Conservation (phyloP, 352 stramenopile species). For the Globisporangium solare region DNA sequence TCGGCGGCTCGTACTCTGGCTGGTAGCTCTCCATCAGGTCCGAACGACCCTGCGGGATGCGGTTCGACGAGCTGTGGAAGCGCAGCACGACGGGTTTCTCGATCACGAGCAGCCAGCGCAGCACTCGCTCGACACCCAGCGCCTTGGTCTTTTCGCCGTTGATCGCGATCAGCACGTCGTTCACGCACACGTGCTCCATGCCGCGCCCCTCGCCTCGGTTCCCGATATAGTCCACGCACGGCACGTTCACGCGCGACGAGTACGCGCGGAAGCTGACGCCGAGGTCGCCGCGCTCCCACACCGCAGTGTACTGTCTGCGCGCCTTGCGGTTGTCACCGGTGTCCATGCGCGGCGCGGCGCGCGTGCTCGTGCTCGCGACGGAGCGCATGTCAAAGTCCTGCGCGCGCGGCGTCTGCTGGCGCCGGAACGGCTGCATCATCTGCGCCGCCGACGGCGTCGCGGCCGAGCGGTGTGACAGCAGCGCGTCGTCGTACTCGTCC, state of each 20-base stretch:
- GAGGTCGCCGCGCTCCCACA: conserved; percentile 66
- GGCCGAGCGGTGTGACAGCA: conserved; percentile 12
- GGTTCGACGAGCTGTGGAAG: conserved; percentile 76
- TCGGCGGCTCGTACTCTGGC: conserved; percentile 27
- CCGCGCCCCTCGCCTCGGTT: conserved; percentile 49
- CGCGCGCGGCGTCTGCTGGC: conserved; percentile 9
- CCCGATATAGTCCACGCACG: conserved; percentile 67
- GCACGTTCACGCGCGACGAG: conserved; percentile 61
- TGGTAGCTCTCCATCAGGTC: conserved; percentile 15
- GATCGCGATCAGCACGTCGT: conserved; percentile 79
- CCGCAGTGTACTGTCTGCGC: conserved; percentile 66
- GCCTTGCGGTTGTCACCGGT: conserved; percentile 29
- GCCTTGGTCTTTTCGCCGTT: conserved; percentile 77
- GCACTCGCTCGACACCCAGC: conserved; percentile 68
- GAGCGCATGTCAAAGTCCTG: conserved; percentile 16
- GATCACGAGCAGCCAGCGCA: conserved; percentile 69
- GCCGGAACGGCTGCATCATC: conserved; percentile 10
- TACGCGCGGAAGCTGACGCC: conserved; percentile 73
- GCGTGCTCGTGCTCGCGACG: conserved; percentile 19
- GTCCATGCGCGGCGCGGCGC: conserved; percentile 17
- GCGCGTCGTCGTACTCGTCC: too few species aligned
- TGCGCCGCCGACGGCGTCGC: background rate
- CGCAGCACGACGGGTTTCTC: conserved; percentile 73
- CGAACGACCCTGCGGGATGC: conserved; percentile 21
- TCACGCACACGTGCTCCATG: conserved; percentile 74